phyloP scores from a whole-genome alignment of 208 protist species.

The Acanthamoeba triangularis region DNA sequence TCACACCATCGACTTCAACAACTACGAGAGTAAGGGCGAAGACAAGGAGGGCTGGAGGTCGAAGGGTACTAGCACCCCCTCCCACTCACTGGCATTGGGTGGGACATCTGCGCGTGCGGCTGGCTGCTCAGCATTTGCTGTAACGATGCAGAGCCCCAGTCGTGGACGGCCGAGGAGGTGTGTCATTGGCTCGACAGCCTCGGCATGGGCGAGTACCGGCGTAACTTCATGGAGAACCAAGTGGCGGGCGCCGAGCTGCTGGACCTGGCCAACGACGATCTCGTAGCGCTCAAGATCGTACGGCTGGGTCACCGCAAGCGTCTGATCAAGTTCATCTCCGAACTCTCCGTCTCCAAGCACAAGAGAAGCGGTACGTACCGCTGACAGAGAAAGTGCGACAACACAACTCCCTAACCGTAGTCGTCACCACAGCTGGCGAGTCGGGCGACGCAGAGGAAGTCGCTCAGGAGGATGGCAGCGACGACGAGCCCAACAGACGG shows the following conservation, averaged over 20 bases:
- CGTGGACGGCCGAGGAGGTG: conserved; percentile 56
- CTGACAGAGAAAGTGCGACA: too few relatives aligned
- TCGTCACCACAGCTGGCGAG: background rate
- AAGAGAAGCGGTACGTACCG: background rate
- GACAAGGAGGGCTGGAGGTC: background rate
- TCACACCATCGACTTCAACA: conserved; percentile 46
- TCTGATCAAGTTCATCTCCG: conserved; percentile 39
- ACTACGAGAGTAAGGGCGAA: conserved; percentile 19
- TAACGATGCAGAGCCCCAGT: background rate
- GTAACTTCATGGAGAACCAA: conserved; percentile 69
- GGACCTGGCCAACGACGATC: conserved; percentile 60
- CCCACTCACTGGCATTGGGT: too few relatives aligned
- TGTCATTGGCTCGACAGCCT: conserved; percentile 65
- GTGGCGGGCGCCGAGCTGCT: conserved; percentile 53
- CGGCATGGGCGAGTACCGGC: conserved; percentile 48
- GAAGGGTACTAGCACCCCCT: background rate
- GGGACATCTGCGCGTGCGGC: too few relatives aligned
- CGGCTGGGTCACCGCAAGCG: conserved; percentile 61
- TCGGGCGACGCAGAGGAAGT: background rate
- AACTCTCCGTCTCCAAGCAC: conserved; percentile 23
- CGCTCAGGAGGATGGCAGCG: background rate
- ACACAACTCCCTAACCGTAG: background rate
- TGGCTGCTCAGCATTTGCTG: background rate
- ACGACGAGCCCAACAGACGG: background rate
- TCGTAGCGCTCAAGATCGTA: conserved; percentile 23